Evolutionary conservation across 768 basidiomycete genomes (phyloP).

Genomic region (Pleurotus cornucopiae): DNA sequence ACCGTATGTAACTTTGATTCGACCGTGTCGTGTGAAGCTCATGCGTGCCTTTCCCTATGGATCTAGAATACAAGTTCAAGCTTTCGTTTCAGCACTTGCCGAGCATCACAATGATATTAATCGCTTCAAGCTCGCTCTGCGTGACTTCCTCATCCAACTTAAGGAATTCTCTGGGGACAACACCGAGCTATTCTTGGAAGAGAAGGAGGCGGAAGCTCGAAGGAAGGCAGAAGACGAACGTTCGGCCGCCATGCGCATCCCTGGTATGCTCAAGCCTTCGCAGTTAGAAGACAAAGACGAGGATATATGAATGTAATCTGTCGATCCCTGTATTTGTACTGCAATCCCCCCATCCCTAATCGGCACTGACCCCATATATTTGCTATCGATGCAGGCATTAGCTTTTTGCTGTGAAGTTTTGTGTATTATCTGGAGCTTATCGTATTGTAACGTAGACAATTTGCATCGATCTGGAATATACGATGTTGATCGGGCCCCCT

Average conservation of each 20-base stretch:
- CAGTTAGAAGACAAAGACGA: constrained; percentile 94
- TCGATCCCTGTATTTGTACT: too few relatives aligned
- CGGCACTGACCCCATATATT: not conserved
- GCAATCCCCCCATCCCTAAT: too few relatives aligned
- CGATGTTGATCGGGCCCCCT: too few relatives aligned
- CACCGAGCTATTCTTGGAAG: constrained; percentile 87
- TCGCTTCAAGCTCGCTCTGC: constrained; percentile 89
- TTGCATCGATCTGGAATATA: too few relatives aligned
- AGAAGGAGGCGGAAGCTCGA: constrained; percentile 85
- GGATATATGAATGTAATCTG: constrained; percentile 49
- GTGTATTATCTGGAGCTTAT: too few relatives aligned
- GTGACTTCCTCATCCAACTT: constrained; percentile 96
- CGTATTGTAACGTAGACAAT: too few relatives aligned
- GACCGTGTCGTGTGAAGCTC: too few relatives aligned
- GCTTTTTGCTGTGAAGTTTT: not conserved
- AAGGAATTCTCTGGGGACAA: constrained; percentile 98
- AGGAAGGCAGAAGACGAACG: constrained; percentile 50
- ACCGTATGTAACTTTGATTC: constrained; percentile 43
- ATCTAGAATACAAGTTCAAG: constrained; percentile 61
- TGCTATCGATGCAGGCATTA: not conserved
- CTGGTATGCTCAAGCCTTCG: constrained; percentile 96
- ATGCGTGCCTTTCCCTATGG: not conserved
- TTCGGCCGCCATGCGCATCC: constrained; percentile 79
- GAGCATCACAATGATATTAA: constrained; percentile 78
- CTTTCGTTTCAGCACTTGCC: constrained; percentile 61